Evolutionary conservation across 345 rosid species (phyloP).

Genomic region (Euphorbia tirucalli): DNA sequence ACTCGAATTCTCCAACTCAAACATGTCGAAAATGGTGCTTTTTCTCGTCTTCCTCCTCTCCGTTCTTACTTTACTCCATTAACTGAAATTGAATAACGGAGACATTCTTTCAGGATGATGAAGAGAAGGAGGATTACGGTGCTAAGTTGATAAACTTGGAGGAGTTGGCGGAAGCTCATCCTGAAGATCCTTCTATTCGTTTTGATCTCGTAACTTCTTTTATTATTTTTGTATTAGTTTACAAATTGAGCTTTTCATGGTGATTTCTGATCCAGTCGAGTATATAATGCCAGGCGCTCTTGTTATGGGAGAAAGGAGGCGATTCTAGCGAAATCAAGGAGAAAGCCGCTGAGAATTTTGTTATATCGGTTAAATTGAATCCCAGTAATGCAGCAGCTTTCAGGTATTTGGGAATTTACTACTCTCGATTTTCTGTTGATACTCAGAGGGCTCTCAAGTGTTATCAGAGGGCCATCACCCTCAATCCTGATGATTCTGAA

Average conservation of each 20-base stretch:
- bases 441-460: constrained; percentile 80
- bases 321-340: constrained; percentile 33
- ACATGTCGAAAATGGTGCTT: constrained; percentile 1
- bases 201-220: constrained; percentile 47
- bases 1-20: neutral
- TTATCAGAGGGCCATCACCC: constrained; percentile 74
- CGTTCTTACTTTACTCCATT: neutral
- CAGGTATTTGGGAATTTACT: constrained; percentile 64
- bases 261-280: neutral
- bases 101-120: neutral
- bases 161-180: constrained; percentile 57
- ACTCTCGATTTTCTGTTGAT: constrained; percentile 27
- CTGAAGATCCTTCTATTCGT: constrained; percentile 63
- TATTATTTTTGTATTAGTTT: neutral
- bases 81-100: neutral
- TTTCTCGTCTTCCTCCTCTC: neutral
- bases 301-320: constrained; percentile 54
- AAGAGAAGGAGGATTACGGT: constrained; percentile 24
- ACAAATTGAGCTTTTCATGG: neutral
- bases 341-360: constrained; percentile 75
- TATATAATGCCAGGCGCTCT: constrained; percentile 50
- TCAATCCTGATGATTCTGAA: constrained; percentile 64
- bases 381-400: constrained; percentile 67
- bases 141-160: constrained; percentile 38
- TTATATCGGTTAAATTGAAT: constrained; percentile 62